phyloP scores from a whole-genome alignment of 371 early-diverging fungal genomes.

The Mucor ambiguus region DNA sequence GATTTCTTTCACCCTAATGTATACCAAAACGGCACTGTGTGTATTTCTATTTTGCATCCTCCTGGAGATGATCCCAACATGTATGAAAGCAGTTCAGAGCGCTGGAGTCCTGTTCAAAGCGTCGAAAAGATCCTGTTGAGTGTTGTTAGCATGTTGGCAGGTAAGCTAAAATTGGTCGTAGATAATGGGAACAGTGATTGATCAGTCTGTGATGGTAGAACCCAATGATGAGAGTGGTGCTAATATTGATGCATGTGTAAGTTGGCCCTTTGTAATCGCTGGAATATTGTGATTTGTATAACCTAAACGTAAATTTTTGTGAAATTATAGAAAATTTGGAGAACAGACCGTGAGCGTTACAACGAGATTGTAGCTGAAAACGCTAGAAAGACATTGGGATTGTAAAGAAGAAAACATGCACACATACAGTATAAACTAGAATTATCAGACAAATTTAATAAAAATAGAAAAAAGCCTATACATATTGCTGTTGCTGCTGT shows the following conservation, averaged over 20 bases:
- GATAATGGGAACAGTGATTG: background rate
- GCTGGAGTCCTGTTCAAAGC: constrained; percentile 98
- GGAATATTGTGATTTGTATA: constrained; percentile 1
- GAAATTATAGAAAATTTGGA: constrained; percentile 80
- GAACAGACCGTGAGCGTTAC: constrained; percentile 82
- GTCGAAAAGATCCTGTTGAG: constrained; percentile 97
- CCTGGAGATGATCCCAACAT: constrained; percentile 98
- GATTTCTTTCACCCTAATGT: constrained; percentile 97
- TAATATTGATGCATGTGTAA: constrained; percentile 96
- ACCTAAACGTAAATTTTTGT: background rate
- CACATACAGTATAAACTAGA: constrained; percentile 5
- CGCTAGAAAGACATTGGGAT: constrained; percentile 72
- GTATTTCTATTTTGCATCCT: constrained; percentile 98
- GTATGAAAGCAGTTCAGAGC: constrained; percentile 91
- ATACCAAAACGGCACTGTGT: constrained; percentile 97
- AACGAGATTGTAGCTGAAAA: constrained; percentile 79
- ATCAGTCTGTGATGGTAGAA: constrained; percentile 48
- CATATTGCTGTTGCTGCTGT: background rate
- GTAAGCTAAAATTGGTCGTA: constrained; percentile 29
- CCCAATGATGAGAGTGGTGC: constrained; percentile 99
- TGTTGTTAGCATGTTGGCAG: constrained; percentile 93
- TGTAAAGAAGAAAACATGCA: constrained; percentile 24
- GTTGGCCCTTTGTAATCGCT: constrained; percentile 7
- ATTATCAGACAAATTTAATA: constrained; percentile 6
- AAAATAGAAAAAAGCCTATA: background rate